Evolutionary conservation across 2,329 filamentous ascomycete genomes (phyloP), one percentile per base, ranked within the genome.

Genomic region (Arthrobotrys musiformis): DNA sequence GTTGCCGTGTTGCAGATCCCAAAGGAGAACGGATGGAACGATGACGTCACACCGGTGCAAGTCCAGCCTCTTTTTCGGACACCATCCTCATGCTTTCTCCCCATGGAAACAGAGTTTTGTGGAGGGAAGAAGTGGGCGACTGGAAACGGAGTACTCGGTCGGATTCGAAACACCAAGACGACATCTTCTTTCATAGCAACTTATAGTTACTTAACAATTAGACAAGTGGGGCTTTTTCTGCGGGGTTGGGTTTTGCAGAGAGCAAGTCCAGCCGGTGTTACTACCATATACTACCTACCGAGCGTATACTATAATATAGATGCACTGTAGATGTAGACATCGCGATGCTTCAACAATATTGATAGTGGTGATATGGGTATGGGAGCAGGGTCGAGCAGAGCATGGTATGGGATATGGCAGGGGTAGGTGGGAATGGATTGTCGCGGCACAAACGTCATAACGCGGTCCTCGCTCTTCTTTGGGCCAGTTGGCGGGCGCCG

Each of bases 391-490:
- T n/a, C n/a, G n/a, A n/a, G n/a, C n/a, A n/a, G n/a, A n/a, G n/a
- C n/a, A n/a, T n/a, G n/a, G n/a, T n/a, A n/a, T n/a, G n/a, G n/a
- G n/a, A n/a, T n/a, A n/a, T n/a, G n/a, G n/a, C n/a, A n/a, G n/a
- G n/a, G n/a, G n/a, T n/a, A n/a, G n/a, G n/a, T n/a, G n/a, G n/a
- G n/a, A n/a, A n/a, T n/a, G n/a, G n/a, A n/a, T n/a, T n/a, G n/a
- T 62, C 35, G 56, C 48, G 50, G 50, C 40, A 46, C 68, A 73
- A 66, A 42, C 69, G 69, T 73, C 69, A 73, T 73, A 61, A n/a
- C n/a, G n/a, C n/a, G n/a, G n/a, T n/a, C n/a, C n/a, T n/a, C n/a
- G 30, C 30, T n/a, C 19, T 9, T 37, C 33, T 37, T n/a, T n/a
- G n/a, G 63, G 24, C 22, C 17, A 60, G 35, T n/a, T n/a, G n/a